These are phyloP conservation scores for Eudorina sp. DNA, from an alignment of 139 green algal genomes.

Conservation along the genomic window DNA sequence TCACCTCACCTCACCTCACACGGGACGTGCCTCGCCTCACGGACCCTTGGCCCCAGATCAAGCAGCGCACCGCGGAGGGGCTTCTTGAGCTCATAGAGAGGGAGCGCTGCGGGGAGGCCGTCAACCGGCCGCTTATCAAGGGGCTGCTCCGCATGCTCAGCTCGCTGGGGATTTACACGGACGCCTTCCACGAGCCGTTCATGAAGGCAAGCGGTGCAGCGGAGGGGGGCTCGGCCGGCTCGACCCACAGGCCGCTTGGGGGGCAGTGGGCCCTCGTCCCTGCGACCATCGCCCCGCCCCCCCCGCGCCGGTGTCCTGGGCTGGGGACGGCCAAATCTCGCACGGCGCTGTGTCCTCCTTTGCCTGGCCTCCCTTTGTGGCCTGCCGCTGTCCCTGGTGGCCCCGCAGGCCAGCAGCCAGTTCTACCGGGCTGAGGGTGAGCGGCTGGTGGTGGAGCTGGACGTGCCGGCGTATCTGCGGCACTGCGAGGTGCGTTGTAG, in stretches of 20 bases:
- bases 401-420: constrained; percentile 26
- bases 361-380: no score
- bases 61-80: constrained; percentile 72
- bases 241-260: no score
- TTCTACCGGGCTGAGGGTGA: constrained; percentile 77
- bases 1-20: no score
- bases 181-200: constrained; percentile 72
- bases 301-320: no score
- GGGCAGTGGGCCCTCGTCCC: no score
- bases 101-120: constrained; percentile 82
- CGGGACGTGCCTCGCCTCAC: no score
- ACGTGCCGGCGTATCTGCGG: constrained; percentile 91
- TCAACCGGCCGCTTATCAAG: constrained; percentile 84
- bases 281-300: no score
- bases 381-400: no score
- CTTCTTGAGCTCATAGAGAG: constrained; percentile 81
- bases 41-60: constrained; percentile 78
- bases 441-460: constrained; percentile 72
- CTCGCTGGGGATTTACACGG: constrained; percentile 83
- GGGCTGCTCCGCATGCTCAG: constrained; percentile 83
- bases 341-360: no score
- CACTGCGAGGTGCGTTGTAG: constrained; percentile 83
- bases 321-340: no score
- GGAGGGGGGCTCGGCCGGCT: no score
- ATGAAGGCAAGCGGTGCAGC: no score